phyloP scores from a whole-genome alignment of 768 basidiomycete species.

The Mycena rosella region DNA sequence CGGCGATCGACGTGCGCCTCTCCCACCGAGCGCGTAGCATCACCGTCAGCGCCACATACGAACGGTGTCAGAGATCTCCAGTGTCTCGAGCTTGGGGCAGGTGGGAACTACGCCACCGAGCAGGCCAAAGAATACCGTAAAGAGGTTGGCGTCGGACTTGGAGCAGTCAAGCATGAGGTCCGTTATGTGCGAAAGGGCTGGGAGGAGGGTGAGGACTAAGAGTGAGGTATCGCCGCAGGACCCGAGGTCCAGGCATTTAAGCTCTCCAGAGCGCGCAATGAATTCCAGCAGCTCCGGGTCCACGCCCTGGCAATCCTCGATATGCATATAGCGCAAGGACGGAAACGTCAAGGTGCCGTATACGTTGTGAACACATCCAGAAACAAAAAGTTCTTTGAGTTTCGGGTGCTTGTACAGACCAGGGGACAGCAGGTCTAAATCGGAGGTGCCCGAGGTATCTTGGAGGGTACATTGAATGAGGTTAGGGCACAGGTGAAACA shows the following conservation, averaged over 20 bases:
- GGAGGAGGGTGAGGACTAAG: not conserved
- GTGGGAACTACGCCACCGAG: not conserved
- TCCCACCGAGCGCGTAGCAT: not conserved
- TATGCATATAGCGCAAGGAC: not conserved
- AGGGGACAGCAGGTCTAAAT: not conserved
- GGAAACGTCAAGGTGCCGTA: not conserved
- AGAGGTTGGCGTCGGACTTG: not conserved
- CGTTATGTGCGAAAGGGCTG: not conserved
- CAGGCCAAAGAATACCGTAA: not conserved
- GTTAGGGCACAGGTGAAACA: not conserved
- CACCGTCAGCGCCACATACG: not conserved
- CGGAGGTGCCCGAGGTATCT: not conserved
- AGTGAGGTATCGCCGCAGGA: not conserved
- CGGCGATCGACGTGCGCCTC: not conserved
- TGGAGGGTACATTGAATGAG: not conserved
- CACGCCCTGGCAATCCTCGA: not conserved
- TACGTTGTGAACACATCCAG: not conserved
- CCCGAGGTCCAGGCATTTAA: not conserved
- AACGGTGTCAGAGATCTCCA: not conserved
- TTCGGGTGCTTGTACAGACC: not conserved
- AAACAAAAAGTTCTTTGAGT: not conserved
- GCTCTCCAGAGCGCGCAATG: not conserved
- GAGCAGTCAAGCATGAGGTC: not conserved
- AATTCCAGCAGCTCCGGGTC: not conserved
- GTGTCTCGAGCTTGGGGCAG: not conserved